These are phyloP conservation scores for Ophiostoma sp. DNA, from an alignment of 2,329 filamentous ascomycete genomes.

Conservation along the genomic window DNA sequence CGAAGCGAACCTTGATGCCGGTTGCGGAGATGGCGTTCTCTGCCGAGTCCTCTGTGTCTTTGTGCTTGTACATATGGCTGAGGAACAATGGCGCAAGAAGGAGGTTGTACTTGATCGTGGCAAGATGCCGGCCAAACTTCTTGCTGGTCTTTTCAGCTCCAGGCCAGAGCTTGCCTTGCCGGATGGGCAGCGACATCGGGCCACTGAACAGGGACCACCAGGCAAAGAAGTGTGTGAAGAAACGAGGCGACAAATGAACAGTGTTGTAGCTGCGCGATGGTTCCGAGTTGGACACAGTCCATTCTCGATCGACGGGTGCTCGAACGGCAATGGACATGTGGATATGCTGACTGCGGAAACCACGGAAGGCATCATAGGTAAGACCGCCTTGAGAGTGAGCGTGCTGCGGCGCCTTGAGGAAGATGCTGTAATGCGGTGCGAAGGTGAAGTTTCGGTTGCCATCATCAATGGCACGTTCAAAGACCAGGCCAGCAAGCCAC, in stretches of 20 bases:
- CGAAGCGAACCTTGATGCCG: slow-evolving; percentile 91
- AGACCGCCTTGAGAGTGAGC: slow-evolving; percentile 58
- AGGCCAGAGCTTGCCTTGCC: slow-evolving; percentile 88
- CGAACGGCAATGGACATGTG: slow-evolving; percentile 91
- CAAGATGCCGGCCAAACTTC: slow-evolving; percentile 94
- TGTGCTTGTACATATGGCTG: slow-evolving; percentile 98
- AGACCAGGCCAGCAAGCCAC: slow-evolving; percentile 88
- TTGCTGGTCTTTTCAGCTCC: slow-evolving; percentile 95
- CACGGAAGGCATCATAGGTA: slow-evolving; percentile 87
- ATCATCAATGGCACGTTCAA: slow-evolving; percentile 76
- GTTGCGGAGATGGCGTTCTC: slow-evolving; percentile 82
- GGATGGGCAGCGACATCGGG: slow-evolving; percentile 89
- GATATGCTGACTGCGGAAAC: slow-evolving; percentile 96
- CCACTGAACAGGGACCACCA: slow-evolving; percentile 98
- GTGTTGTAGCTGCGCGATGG: slow-evolving; percentile 93
- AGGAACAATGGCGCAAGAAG: slow-evolving; percentile 90
- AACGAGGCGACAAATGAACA: slow-evolving; percentile 88
- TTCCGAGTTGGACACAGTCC: slow-evolving; percentile 72
- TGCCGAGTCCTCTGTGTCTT: slow-evolving; percentile 83
- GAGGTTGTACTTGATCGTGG: slow-evolving; percentile 98
- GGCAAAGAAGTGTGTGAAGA: slow-evolving; percentile 97
- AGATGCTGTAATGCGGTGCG: slow-evolving; percentile 86
- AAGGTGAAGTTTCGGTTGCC: slow-evolving; percentile 82
- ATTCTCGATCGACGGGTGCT: slow-evolving; percentile 83
- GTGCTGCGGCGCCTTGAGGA: slow-evolving; percentile 77